Percentiles rank a stretch among this genome's conserved stretches.
Conservation (phyloP, 371 early-diverging fungal species). For the Mortierella sp. region DNA sequence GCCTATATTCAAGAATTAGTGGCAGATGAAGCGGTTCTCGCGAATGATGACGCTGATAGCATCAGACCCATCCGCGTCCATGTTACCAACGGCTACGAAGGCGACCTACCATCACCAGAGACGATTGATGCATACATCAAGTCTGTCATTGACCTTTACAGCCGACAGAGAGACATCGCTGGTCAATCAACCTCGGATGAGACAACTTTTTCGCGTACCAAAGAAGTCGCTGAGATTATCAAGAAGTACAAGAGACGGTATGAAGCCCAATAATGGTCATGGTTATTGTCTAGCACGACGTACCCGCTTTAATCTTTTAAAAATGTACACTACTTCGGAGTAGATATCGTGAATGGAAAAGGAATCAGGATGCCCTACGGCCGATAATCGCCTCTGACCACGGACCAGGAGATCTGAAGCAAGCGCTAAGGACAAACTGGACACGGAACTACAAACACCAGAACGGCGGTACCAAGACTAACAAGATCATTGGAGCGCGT, state of each 20-base stretch:
- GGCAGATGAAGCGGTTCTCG: neutral
- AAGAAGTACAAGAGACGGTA: too few relatives aligned
- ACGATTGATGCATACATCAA: conserved; percentile 7
- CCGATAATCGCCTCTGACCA: too few relatives aligned
- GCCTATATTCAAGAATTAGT: neutral
- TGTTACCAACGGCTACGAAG: conserved; percentile 1
- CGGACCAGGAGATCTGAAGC: too few relatives aligned
- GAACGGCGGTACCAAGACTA: conserved; percentile 3
- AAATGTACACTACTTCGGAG: too few relatives aligned
- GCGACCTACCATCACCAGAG: conserved; percentile 4
- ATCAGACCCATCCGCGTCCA: neutral
- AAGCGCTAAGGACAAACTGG: too few relatives aligned
- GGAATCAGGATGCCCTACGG: too few relatives aligned
- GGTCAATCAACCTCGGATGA: neutral
- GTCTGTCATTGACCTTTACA: neutral
- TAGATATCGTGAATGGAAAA: too few relatives aligned
- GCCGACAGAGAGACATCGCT: too few relatives aligned
- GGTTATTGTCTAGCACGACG: too few relatives aligned
- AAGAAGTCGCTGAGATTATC: too few relatives aligned
- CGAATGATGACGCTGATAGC: neutral
- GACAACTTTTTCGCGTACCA: neutral
- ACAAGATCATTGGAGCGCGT: conserved; percentile 3
- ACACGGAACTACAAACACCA: conserved; percentile 8
- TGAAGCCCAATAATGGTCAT: too few relatives aligned
- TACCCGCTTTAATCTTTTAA: too few relatives aligned